Evolutionary conservation across 1,284 basidiomycete species (phyloP).

Genomic region (Jaminaea rosea): DNA sequence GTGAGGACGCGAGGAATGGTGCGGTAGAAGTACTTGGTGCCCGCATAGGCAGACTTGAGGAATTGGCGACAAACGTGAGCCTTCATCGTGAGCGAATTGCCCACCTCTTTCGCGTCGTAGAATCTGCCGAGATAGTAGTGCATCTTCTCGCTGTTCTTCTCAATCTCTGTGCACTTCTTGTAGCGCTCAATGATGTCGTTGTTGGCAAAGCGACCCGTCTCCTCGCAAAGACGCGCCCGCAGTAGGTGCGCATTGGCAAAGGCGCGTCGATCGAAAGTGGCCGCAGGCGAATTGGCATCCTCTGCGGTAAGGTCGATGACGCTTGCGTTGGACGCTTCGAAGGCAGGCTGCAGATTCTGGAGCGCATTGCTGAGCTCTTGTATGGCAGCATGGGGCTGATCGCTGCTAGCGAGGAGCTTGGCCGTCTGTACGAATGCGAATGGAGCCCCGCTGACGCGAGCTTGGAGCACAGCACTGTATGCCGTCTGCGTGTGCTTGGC

Average conservation of each 20-base stretch:
- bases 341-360: conserved; percentile 28
- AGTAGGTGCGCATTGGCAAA: conserved; percentile 65
- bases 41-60: conserved; percentile 64
- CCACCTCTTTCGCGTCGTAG: conserved; percentile 51
- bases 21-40: conserved; percentile 94
- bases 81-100: conserved; percentile 27
- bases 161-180: conserved; percentile 48
- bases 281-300: background rate
- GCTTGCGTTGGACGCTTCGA: conserved; percentile 1
- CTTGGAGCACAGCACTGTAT: conserved; percentile 90
- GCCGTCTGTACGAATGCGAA: conserved; percentile 86
- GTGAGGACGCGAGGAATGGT: conserved; percentile 88
- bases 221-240: conserved; percentile 86
- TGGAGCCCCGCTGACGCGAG: conserved; percentile 63
- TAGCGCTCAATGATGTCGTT: conserved; percentile 53
- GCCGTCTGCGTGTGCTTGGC: conserved; percentile 92
- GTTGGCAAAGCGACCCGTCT: conserved; percentile 70
- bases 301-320: conserved; percentile 1
- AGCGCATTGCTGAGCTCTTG: conserved; percentile 79
- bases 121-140: conserved; percentile 29
- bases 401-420: conserved; percentile 71
- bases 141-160: conserved; percentile 55
- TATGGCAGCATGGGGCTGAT: conserved; percentile 75
- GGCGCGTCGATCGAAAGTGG: conserved; percentile 11
- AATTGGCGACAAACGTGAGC: conserved; percentile 62